Base-by-base conservation (phyloP, 306 rosid species). In the Gastrolobium villosum region DNA sequence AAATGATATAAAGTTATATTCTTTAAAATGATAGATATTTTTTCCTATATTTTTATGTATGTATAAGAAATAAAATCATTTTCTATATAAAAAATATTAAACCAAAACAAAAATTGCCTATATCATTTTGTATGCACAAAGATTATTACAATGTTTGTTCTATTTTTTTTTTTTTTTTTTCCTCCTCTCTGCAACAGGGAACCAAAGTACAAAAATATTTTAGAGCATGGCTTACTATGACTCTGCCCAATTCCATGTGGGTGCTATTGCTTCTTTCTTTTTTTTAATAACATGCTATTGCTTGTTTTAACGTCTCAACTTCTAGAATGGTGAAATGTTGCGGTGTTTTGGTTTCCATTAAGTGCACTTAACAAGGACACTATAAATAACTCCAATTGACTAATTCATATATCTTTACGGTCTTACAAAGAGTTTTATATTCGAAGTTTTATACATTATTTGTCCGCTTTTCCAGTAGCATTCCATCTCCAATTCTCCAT, bases 111-210 rank as follows among this genome's bases (percentile, higher is more conserved):
- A 7, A 1, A n/a, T n/a, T n/a, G n/a, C n/a, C n/a, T n/a, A n/a
- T n/a, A n/a, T n/a, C 48, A 37, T 64, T 40, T 64, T 39, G 50
- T 28, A 64, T 63, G 31, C 68, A 62, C 14, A n/a, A n/a, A n/a
- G n/a, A n/a, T n/a, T n/a, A n/a, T n/a, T n/a, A n/a, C n/a, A n/a
- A n/a, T n/a, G n/a, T n/a, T n/a, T n/a, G n/a, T 63, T 14, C 7
- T 63, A 39, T 37, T 62, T 6, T 36, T 36, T 36, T 6, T 6
- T 60, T n/a, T 5, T 20, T 20, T 20, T 20, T 20, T 20, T 20
- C 9, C 48, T 43, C 48, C 48, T 7, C 2, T 43, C 26, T n/a
- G n/a, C n/a, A n/a, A n/a, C 0, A 20, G 26, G 26, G 26, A 20
- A n/a, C n/a, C n/a, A n/a, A n/a, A n/a, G 26, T 20, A 20, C 26